Evolutionary conservation across 2,329 filamentous ascomycete genomes (phyloP).

Genomic region (Diaporthe sp.): DNA sequence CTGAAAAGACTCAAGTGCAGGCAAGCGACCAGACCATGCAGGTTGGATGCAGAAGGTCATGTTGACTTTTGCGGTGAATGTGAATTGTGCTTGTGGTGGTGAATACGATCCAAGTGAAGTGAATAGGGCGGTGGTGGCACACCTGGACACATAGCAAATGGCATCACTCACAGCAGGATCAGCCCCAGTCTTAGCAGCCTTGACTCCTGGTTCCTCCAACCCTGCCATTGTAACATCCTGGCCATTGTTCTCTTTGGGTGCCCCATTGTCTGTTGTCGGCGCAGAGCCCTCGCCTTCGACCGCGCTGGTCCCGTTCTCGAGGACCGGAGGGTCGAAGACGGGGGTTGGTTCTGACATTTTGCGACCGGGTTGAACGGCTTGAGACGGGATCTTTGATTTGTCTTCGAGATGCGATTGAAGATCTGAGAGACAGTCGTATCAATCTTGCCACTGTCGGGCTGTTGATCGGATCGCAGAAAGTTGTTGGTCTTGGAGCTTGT

Average conservation of each 20-base stretch:
- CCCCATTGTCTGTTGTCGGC: constrained; percentile 1
- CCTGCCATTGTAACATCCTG: constrained; percentile 34
- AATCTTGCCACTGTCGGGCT: not conserved
- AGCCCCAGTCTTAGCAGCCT: constrained; percentile 17
- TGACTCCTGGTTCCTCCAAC: constrained; percentile 26
- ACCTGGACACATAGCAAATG: not conserved
- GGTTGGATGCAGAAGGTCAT: too few relatives aligned
- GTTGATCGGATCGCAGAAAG: not conserved
- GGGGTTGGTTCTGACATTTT: constrained; percentile 32
- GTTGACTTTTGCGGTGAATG: not conserved
- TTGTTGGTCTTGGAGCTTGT: not conserved
- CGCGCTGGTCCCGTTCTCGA: constrained; percentile 8
- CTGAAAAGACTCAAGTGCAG: not conserved
- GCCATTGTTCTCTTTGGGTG: constrained; percentile 3
- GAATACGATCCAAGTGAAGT: not conserved
- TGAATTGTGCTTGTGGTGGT: not conserved
- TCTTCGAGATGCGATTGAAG: not conserved
- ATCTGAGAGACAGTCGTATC: too few relatives aligned
- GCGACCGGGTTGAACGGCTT: not conserved
- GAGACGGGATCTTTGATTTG: too few relatives aligned
- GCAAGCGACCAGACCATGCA: not conserved
- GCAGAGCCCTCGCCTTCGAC: constrained; percentile 4
- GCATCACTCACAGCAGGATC: constrained; percentile 13
- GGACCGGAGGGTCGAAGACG: constrained; percentile 9
- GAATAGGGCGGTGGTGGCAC: too few relatives aligned